These are phyloP conservation scores for Pseudogymnoascus sp. DNA, from an alignment of 2,329 filamentous ascomycete species.

Conservation along the genomic window DNA sequence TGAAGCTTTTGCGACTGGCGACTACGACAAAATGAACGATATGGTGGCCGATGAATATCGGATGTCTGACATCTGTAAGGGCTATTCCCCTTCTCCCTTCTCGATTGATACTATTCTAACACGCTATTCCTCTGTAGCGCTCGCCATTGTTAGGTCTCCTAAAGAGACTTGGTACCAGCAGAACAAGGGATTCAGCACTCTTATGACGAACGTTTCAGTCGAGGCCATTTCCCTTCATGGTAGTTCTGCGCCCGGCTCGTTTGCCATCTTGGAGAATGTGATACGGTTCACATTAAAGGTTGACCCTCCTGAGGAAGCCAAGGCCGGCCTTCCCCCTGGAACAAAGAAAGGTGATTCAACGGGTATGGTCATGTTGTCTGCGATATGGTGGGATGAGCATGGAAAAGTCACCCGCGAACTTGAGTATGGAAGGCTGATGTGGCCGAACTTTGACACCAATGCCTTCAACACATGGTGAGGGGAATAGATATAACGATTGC, in stretches of 20 bases:
- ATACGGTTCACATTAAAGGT: conserved; percentile 10
- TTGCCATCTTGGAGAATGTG: conserved; percentile 11
- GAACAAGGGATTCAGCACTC: background rate
- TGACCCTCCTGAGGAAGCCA: conserved; percentile 2
- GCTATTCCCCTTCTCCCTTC: background rate
- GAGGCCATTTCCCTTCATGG: conserved; percentile 7
- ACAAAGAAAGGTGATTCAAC: conserved; percentile 9
- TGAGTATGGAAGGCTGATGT: background rate
- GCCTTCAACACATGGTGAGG: background rate
- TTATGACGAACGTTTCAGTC: background rate
- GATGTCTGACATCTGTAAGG: background rate
- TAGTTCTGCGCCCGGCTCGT: conserved; percentile 9
- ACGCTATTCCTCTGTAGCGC: background rate
- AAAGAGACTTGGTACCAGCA: background rate
- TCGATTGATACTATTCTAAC: background rate
- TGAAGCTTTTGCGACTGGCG: background rate
- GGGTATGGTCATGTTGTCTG: background rate
- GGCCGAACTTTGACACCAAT: background rate
- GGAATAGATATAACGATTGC: background rate
- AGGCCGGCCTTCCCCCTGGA: conserved; percentile 3
- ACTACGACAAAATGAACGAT: background rate
- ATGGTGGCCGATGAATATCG: background rate
- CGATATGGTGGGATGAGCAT: background rate
- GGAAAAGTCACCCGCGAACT: background rate
- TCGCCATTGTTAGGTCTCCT: background rate